Evolutionary conservation across 2,329 filamentous ascomycete genomes (phyloP).

Genomic region (Aspergillus aculeatinus): DNA sequence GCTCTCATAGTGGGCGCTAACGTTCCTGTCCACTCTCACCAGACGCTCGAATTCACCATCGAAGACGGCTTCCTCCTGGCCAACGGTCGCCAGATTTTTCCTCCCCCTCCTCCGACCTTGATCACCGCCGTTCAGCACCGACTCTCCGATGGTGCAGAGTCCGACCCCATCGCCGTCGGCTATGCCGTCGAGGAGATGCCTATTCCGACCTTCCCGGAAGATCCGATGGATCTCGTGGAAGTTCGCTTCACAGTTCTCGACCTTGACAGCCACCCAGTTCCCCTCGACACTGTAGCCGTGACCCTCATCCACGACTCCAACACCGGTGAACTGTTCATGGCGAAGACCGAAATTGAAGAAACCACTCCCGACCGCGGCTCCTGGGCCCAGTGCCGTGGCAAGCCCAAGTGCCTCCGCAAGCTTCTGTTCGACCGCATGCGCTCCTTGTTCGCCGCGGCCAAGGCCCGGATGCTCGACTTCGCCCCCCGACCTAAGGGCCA

Average conservation of each 20-base stretch:
- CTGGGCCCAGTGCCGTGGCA: conserved; percentile 45
- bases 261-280: conserved; percentile 43
- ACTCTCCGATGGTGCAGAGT: conserved; percentile 36
- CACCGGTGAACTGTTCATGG: conserved; percentile 38
- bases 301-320: conserved; percentile 37
- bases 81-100: conserved; percentile 43
- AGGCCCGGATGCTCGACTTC: conserved; percentile 35
- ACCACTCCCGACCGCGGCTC: conserved; percentile 37
- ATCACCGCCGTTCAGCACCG: conserved; percentile 38
- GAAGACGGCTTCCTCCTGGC: conserved; percentile 36
- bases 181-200: conserved; percentile 45
- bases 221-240: conserved; percentile 35
- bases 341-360: conserved; percentile 38
- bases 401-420: conserved; percentile 38
- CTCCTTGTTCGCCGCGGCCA: conserved; percentile 38
- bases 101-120: conserved; percentile 30
- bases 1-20: not conserved
- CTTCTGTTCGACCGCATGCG: conserved; percentile 43
- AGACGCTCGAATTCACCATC: conserved; percentile 40
- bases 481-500: conserved; percentile 26
- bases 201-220: conserved; percentile 28
- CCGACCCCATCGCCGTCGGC: conserved; percentile 40
- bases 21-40: conserved; percentile 1
- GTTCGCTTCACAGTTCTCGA: conserved; percentile 49
- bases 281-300: conserved; percentile 45